Base-by-base conservation (phyloP, 169 alveolate genomes). In the Plasmodium knowlesi region DNA sequence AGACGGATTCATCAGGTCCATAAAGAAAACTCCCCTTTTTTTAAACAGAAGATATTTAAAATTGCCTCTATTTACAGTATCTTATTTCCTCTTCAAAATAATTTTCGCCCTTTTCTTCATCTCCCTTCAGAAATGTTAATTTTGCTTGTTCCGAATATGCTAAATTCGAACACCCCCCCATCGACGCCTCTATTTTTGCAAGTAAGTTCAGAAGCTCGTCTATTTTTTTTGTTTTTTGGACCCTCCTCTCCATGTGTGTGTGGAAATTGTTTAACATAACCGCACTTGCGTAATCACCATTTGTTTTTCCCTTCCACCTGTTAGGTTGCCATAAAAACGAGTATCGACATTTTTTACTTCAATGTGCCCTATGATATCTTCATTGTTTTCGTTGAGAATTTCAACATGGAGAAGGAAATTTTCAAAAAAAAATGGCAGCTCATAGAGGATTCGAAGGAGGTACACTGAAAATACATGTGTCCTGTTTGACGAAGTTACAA, bases 391-490 rank as follows among this genome's bases (percentile, higher is more conserved):
- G 95, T 89, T 3, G 96, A 95, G 57, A 67, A 88, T 22, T 76
- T 72, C 57, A 61, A 85, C 3, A 76, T 89, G 85, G 96, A 93
- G 67, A 93, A 92, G 80, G 96, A 95, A 1, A 41, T 83, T 34
- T 96, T 96, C 76, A 70, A 95, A 28, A 92, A 96, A 22, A 84
- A 86, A 30, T 96, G 97, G 97, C 94, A 84, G 43, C 83, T 82
- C 28, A 71, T 94, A 46, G 97, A 96, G 37, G 97, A 96, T 28
- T 84, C 95, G 28, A 86, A 94, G 41, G 96, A 96, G 93, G 97
- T 95, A 76, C 22, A 34, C 72, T 2, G 19, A 46, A 9, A 81
- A 34, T 32, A n/a, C 79, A 25, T 5, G 14, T 10, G 28, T 14
- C 73, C 12, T 74, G 39, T 50, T 70, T 70, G 37, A 67, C 16